Evolutionary conservation across 148 eudicot species (phyloP).

Genomic region (Camellia lanceoleosa): DNA sequence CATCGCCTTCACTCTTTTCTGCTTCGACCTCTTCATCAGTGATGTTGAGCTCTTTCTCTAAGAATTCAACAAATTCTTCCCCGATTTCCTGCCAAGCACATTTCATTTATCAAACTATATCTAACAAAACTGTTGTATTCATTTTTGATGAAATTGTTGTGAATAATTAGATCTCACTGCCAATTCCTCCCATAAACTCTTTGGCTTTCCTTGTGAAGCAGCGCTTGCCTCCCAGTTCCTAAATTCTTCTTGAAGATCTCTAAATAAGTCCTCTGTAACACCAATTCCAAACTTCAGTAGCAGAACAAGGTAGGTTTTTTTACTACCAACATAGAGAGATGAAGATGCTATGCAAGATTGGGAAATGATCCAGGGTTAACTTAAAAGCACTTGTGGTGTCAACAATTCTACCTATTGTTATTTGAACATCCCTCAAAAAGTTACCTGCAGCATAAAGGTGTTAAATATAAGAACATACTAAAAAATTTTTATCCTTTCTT

Average conservation of each 20-base stretch:
- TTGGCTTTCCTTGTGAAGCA: conserved; percentile 83
- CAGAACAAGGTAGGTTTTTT: conserved; percentile 2
- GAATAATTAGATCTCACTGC: conserved; percentile 44
- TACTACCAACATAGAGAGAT: conserved; percentile 15
- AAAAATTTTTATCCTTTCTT: background rate
- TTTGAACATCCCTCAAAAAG: conserved; percentile 88
- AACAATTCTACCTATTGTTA: conserved; percentile 79
- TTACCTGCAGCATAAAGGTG: conserved; percentile 89
- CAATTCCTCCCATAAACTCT: conserved; percentile 97
- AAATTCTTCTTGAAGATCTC: conserved; percentile 86
- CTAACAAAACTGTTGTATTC: background rate
- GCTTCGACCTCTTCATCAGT: conserved; percentile 36
- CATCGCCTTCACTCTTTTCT: conserved; percentile 20
- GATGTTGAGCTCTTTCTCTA: conserved; percentile 92
- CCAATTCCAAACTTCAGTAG: conserved; percentile 33
- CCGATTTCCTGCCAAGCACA: conserved; percentile 71
- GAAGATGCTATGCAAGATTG: conserved; percentile 8
- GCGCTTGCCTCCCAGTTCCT: conserved; percentile 85
- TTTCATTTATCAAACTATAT: background rate
- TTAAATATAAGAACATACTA: conserved; percentile 39
- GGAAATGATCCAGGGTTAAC: conserved; percentile 19
- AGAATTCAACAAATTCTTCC: conserved; percentile 94
- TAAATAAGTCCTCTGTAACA: conserved; percentile 78
- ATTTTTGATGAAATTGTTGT: background rate
- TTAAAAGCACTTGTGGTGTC: conserved; percentile 24